Conservation (phyloP, 108 stramenopile genomes). For the Schizochytrium sp. region DNA sequence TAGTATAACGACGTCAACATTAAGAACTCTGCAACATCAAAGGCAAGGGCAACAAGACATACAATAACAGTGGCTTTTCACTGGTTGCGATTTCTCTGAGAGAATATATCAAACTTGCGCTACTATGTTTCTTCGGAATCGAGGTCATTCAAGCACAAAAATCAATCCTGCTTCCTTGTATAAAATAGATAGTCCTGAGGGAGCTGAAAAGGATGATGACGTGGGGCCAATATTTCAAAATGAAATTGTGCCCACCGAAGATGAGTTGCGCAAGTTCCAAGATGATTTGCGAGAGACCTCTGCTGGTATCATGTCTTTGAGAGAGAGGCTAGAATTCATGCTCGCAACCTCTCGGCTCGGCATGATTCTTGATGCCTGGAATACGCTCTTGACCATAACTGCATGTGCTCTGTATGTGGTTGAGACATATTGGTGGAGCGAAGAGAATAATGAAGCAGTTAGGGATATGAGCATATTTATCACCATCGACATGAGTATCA, state of each 20-base stretch:
- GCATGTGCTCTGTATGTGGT: conserved; percentile 38
- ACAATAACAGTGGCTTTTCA: too few relatives aligned
- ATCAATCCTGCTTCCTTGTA: too few relatives aligned
- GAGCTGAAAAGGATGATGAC: too few relatives aligned
- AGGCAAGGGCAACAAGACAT: too few relatives aligned
- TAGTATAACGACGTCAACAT: too few relatives aligned
- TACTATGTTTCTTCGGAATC: too few relatives aligned
- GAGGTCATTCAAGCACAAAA: too few relatives aligned
- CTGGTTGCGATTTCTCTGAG: too few relatives aligned
- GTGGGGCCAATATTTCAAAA: background rate
- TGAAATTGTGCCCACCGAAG: background rate
- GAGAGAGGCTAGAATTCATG: conserved; percentile 18
- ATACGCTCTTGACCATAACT: background rate
- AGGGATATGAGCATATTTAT: background rate
- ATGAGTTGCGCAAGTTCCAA: conserved; percentile 10
- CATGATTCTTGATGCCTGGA: background rate
- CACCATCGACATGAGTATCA: background rate
- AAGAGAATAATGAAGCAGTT: background rate
- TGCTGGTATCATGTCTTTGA: background rate
- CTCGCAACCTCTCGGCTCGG: conserved; percentile 23
- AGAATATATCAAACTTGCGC: too few relatives aligned
- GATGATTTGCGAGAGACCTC: background rate
- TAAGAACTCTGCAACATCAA: too few relatives aligned
- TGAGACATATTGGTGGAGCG: conserved; percentile 5
- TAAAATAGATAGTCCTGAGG: too few relatives aligned